Base-by-base conservation (phyloP, 73 alveolate species). In the Blepharisma stoltei region DNA sequence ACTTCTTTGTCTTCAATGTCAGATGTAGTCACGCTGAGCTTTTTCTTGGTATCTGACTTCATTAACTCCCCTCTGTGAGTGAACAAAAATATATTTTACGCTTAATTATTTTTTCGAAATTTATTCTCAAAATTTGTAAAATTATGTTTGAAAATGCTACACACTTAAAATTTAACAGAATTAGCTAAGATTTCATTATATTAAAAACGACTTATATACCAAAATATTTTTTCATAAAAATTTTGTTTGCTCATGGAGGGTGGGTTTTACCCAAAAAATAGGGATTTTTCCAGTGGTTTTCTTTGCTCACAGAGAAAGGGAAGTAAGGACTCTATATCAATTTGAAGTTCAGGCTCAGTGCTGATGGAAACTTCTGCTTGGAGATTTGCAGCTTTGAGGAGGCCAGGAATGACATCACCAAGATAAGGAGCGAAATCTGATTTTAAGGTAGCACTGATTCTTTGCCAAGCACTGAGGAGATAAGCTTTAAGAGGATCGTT, bases 1-100 rank as follows among this genome's bases (percentile, higher is more conserved):
- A 76, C 88, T 14, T 82, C 88, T 79, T 87, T 87, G 68, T 87
- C 94, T 54, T 87, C 94, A 60, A 83, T 87, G 54, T 87, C 90
- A 27, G 70, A 82, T 5, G 94, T 82, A 46, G 78, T 73, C 37
- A 87, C 55, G 45, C 65, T 47, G 54, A 87, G 53, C 6, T 55
- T 53, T 43, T 77, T 78, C 32, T 70, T 81, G 46, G 78, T 81
- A 5, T 78, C 80, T 32, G 14, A 18, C 1, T 53, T 55, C 21
- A 87, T 80, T 44, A 78, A 83, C 78, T 86, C 90, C 27, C 77
- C 52, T n/a, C n/a, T n/a, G n/a, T n/a, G n/a, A n/a, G n/a, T n/a
- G n/a, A n/a, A n/a, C n/a, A n/a, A n/a, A n/a, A n/a, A n/a, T n/a
- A n/a, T n/a, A n/a, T n/a, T n/a, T n/a, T n/a, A n/a, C n/a, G n/a